phyloP scores from a whole-genome alignment of 768 basidiomycete genomes.

The Tricholoma bakamatsutake region DNA sequence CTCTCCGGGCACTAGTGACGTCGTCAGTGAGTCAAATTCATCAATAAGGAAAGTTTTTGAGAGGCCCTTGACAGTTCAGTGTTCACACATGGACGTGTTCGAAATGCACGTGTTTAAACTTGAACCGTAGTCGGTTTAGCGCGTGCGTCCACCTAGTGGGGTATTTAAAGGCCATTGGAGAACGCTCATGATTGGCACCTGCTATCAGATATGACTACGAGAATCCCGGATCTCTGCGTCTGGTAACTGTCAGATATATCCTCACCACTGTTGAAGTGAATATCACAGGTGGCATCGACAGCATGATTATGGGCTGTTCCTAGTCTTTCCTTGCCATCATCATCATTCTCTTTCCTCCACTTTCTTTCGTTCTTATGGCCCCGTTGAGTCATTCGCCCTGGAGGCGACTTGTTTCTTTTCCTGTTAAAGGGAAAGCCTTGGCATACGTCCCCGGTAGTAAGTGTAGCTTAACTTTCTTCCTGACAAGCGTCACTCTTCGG shows the following conservation, averaged over 20 bases:
- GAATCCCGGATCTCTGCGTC: not conserved
- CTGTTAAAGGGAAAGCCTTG: constrained; percentile 3
- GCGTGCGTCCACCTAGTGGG: not conserved
- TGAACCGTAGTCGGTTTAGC: not conserved
- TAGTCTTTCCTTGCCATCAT: constrained; percentile 5
- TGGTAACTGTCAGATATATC: not conserved
- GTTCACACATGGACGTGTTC: not conserved
- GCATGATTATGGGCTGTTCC: constrained; percentile 4
- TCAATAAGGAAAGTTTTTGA: not conserved
- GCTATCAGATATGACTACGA: not conserved
- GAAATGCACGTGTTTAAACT: not conserved
- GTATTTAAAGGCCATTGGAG: not conserved
- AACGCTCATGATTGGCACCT: not conserved
- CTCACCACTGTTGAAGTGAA: not conserved
- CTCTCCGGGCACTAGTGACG: not conserved
- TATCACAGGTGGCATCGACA: not conserved
- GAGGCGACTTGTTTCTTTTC: constrained; percentile 11
- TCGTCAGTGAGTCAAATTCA: not conserved
- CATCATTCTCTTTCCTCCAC: constrained; percentile 4
- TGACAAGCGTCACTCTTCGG: not conserved
- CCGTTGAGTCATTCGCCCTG: constrained; percentile 14
- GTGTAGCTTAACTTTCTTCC: not conserved
- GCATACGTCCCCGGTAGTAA: constrained; percentile 14
- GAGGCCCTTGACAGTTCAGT: not conserved
- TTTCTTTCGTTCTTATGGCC: constrained; percentile 12